phyloP scores from a whole-genome alignment of 2,329 filamentous ascomycete species.

The Verticillium zaregamsianum region DNA sequence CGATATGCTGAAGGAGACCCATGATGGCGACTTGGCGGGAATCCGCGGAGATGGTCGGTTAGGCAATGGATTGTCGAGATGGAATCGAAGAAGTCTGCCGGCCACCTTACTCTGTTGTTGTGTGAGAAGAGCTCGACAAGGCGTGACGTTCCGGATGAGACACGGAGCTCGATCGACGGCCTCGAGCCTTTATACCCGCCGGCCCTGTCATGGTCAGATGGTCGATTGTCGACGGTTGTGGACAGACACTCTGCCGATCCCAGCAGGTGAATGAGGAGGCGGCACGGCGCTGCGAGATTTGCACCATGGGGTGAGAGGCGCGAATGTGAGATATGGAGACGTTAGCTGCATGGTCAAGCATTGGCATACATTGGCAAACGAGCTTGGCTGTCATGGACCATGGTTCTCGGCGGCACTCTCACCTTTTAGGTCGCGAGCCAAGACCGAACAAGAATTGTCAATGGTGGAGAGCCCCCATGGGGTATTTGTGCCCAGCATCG shows the following conservation, averaged over 20 bases:
- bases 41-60: not conserved
- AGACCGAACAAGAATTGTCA: not conserved
- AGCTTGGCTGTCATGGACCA: constrained; percentile 4
- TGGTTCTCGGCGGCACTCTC: not conserved
- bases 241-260: not conserved
- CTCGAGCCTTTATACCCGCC: constrained; percentile 1
- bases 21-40: constrained; percentile 2
- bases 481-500: not conserved
- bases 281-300: not conserved
- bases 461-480: not conserved
- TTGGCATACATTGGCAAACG: constrained; percentile 9
- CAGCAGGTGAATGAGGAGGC: not conserved
- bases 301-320: not conserved
- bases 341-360: constrained; percentile 4
- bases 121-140: not conserved
- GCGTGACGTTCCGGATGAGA: not conserved
- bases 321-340: constrained; percentile 1
- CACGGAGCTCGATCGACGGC: not conserved
- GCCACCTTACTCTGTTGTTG: not conserved
- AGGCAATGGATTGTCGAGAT: not conserved
- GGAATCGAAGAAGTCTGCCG: not conserved
- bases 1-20: constrained; percentile 8
- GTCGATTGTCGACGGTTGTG: not conserved
- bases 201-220: not conserved
- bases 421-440: not conserved